These are phyloP conservation scores for Immersiporthe knoxdaviesiana DNA, from an alignment of 2,329 filamentous ascomycete genomes.

Conservation along the genomic window DNA sequence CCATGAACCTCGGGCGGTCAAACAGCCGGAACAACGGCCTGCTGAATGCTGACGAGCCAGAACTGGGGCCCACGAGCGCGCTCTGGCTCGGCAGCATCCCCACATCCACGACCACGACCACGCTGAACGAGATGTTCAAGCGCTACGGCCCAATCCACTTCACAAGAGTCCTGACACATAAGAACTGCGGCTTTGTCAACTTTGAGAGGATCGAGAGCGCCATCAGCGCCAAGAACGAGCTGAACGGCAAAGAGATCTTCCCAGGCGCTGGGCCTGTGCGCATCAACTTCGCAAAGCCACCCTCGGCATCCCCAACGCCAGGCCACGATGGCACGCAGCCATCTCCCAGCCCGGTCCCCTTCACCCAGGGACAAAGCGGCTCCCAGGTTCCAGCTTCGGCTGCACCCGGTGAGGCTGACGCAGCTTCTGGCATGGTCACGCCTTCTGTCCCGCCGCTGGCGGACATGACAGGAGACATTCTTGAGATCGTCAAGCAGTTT, in stretches of 20 bases:
- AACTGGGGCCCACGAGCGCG: conserved; percentile 87
- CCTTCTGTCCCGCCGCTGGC: conserved; percentile 72
- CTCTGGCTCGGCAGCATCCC: conserved; percentile 98
- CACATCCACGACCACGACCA: conserved; percentile 94
- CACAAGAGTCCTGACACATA: conserved; percentile 91
- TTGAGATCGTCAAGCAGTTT: conserved; percentile 85
- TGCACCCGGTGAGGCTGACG: conserved; percentile 38
- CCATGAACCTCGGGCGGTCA: conserved; percentile 71
- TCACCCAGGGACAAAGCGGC: conserved; percentile 60
- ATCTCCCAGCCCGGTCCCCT: conserved; percentile 89
- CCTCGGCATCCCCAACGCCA: conserved; percentile 85
- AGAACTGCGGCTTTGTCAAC: conserved; percentile 99
- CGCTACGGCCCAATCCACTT: conserved; percentile 90
- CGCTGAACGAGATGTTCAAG: conserved; percentile 92
- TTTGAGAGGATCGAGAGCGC: conserved; percentile 92
- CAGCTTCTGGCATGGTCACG: conserved; percentile 46
- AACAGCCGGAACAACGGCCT: conserved; percentile 69
- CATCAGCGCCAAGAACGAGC: conserved; percentile 80
- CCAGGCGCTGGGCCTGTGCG: conserved; percentile 91
- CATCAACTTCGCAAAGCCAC: conserved; percentile 97
- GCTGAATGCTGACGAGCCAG: conserved; percentile 75
- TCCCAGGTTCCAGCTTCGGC: conserved; percentile 46
- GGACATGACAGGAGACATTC: conserved; percentile 81
- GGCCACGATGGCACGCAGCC: conserved; percentile 86
- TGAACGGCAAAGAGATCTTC: conserved; percentile 98